phyloP scores from a whole-genome alignment of 257 asterid genomes.

The Nicotiana sylvestris region DNA sequence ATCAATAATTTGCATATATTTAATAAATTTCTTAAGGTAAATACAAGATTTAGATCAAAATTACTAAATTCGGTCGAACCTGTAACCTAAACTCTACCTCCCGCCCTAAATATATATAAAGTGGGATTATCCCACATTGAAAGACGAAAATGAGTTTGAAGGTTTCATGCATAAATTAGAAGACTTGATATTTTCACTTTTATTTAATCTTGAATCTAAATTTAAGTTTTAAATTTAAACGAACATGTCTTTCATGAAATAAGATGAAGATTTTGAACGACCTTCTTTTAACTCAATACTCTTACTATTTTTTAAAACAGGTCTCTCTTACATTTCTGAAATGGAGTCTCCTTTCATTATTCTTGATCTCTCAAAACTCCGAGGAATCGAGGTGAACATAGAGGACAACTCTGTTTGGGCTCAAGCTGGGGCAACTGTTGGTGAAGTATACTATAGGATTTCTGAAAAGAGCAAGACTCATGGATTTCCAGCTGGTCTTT shows the following conservation, averaged over 20 bases:
- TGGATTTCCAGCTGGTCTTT: slow-evolving; percentile 50
- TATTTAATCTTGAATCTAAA: too few relatives aligned
- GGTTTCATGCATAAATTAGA: background rate
- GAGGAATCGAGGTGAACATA: slow-evolving; percentile 21
- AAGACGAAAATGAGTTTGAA: background rate
- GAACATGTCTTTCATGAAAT: background rate
- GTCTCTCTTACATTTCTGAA: slow-evolving; percentile 24
- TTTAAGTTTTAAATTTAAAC: too few relatives aligned
- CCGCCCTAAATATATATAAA: background rate
- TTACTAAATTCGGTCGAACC: too few relatives aligned
- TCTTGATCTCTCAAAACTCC: slow-evolving; percentile 25
- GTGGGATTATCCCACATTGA: background rate
- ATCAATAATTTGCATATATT: too few relatives aligned
- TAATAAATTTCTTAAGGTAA: too few relatives aligned
- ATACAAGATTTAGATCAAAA: too few relatives aligned
- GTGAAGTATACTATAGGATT: slow-evolving; percentile 26
- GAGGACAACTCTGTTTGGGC: slow-evolving; percentile 27
- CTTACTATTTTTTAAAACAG: background rate
- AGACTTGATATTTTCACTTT: background rate
- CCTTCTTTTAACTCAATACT: background rate
- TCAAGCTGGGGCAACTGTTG: slow-evolving; percentile 31
- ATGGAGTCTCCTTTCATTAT: slow-evolving; percentile 16
- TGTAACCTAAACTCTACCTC: too few relatives aligned
- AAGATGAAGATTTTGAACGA: background rate
- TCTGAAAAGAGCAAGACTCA: slow-evolving; percentile 24